phyloP scores from a whole-genome alignment of 192 early-diverging fungal genomes.

The Blastocladiella britannica region DNA sequence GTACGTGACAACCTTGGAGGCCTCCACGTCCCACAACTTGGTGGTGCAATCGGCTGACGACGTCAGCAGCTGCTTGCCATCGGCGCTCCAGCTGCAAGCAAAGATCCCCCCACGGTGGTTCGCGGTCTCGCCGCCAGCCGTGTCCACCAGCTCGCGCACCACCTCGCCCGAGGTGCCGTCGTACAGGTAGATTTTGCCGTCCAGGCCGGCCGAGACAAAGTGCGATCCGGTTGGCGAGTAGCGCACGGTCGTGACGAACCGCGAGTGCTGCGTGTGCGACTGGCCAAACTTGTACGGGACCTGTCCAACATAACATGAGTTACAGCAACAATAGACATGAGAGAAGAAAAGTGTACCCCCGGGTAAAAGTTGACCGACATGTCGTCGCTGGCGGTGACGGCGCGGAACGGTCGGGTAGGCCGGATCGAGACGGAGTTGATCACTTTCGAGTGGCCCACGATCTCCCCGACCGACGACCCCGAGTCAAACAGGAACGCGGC shows the following conservation, averaged over 20 bases:
- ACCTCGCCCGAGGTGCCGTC: slow-evolving; percentile 78
- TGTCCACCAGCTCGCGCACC: slow-evolving; percentile 29
- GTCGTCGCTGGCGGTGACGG: slow-evolving; percentile 83
- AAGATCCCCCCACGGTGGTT: slow-evolving; percentile 73
- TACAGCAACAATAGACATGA: too few species aligned
- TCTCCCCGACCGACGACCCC: slow-evolving; percentile 72
- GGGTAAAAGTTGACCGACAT: slow-evolving; percentile 68
- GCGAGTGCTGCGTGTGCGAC: slow-evolving; percentile 53
- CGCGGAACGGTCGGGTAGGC: slow-evolving; percentile 74
- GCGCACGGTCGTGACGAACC: slow-evolving; percentile 76
- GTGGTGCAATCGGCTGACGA: slow-evolving; percentile 68
- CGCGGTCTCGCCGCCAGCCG: slow-evolving; percentile 16
- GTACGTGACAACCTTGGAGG: slow-evolving; percentile 40
- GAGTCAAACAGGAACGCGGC: slow-evolving; percentile 79
- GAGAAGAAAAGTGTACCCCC: too few species aligned
- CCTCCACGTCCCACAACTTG: slow-evolving; percentile 75
- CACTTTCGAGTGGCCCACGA: slow-evolving; percentile 69
- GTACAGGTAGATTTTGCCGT: slow-evolving; percentile 79
- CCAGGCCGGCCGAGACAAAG: slow-evolving; percentile 67
- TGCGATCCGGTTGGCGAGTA: slow-evolving; percentile 62
- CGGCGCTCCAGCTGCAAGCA: slow-evolving; percentile 71
- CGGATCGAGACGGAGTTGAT: slow-evolving; percentile 77
- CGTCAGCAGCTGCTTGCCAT: slow-evolving; percentile 49
- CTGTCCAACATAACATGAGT: too few species aligned
- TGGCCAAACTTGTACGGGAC: slow-evolving; percentile 66